Conservation (phyloP, 148 eudicot genomes). For the Bassia scoparia region DNA sequence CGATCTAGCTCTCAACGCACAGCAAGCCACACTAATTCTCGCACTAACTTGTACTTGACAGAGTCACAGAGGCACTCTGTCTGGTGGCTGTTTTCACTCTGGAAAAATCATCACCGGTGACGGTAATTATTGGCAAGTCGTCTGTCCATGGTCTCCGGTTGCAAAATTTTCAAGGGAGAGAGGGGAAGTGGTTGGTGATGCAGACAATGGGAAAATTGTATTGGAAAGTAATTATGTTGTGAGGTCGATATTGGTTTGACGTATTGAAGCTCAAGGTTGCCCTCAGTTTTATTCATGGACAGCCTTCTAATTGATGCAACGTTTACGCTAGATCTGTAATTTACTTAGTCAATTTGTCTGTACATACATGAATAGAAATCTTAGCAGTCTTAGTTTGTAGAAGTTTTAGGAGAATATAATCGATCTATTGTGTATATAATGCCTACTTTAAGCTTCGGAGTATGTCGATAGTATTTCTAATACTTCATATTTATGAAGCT, state of each 20-base stretch:
- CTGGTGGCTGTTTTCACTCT: neutral
- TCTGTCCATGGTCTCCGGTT: neutral
- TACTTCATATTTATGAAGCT: neutral
- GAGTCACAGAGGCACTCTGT: neutral
- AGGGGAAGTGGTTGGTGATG: neutral
- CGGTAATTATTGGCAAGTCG: slow-evolving; percentile 4
- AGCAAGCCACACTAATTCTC: neutral
- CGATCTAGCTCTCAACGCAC: slow-evolving; percentile 3
- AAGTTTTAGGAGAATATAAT: neutral
- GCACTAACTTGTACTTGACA: slow-evolving; percentile 10
- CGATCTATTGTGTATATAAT: neutral
- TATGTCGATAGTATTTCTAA: neutral
- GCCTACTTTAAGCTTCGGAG: neutral
- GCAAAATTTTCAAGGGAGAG: neutral
- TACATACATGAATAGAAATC: slow-evolving; percentile 10
- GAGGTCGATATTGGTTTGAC: slow-evolving; percentile 4
- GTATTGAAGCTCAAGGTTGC: slow-evolving; percentile 30
- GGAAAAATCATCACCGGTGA: neutral
- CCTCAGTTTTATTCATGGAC: slow-evolving; percentile 22
- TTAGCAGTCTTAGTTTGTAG: neutral
- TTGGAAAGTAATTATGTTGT: neutral
- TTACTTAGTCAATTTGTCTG: slow-evolving; percentile 20
- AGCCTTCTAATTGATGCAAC: slow-evolving; percentile 22
- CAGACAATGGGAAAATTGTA: neutral
- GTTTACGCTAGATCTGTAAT: slow-evolving; percentile 18